These are phyloP conservation scores for Colletotrichum australisinense DNA, from an alignment of 2,329 filamentous ascomycete species.

Conservation along the genomic window DNA sequence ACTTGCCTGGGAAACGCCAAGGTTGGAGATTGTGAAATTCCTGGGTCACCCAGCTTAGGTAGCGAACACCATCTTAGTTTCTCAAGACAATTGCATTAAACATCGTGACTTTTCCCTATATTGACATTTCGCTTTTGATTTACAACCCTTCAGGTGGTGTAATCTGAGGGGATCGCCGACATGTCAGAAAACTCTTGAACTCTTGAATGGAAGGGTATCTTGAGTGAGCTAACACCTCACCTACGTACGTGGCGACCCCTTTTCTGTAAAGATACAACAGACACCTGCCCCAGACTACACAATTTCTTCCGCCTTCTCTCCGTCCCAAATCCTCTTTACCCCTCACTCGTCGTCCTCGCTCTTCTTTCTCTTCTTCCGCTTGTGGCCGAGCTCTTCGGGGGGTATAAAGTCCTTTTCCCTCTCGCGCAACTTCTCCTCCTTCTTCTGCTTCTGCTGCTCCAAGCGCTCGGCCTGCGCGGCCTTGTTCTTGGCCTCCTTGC, in stretches of 20 bases:
- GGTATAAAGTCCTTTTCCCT: slow-evolving; percentile 88
- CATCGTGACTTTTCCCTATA: neutral
- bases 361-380: slow-evolving; percentile 75
- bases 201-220: slow-evolving; percentile 36
- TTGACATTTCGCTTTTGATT: slow-evolving; percentile 16
- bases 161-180: neutral
- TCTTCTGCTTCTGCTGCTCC: slow-evolving; percentile 88
- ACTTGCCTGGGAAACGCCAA: neutral
- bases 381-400: slow-evolving; percentile 78
- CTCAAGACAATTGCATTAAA: neutral
- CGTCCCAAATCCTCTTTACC: neutral
- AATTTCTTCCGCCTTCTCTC: neutral
- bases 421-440: slow-evolving; percentile 88
- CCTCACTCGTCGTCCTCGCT: slow-evolving; percentile 43
- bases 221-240: slow-evolving; percentile 30
- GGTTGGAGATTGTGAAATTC: neutral
- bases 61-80: neutral
- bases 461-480: slow-evolving; percentile 82
- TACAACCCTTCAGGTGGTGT: neutral
- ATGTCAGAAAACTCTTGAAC: slow-evolving; percentile 17
- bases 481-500: slow-evolving; percentile 91
- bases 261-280: slow-evolving; percentile 15
- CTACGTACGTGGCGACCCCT: slow-evolving; percentile 9
- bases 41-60: neutral
- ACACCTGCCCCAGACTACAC: slow-evolving; percentile 4